Conservation (phyloP, 306 rosid genomes). For the Prunus armeniaca region DNA sequence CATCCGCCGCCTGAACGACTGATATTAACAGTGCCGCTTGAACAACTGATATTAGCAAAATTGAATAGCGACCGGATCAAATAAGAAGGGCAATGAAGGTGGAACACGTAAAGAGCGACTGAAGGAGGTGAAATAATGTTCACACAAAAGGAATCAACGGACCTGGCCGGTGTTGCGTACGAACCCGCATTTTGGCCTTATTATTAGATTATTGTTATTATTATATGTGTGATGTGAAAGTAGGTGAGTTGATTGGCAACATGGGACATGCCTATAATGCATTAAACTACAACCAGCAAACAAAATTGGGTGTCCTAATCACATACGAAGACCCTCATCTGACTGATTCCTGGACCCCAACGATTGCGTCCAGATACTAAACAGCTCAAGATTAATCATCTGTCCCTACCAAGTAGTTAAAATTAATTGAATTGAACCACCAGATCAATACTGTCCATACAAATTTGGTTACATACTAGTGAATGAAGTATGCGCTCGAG, state of each 20-base stretch:
- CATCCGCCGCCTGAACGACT: not conserved
- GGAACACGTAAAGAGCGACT: not conserved
- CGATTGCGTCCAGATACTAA: not conserved
- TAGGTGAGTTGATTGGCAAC: no score
- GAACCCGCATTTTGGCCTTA: no score
- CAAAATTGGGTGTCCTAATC: not conserved
- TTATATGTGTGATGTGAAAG: no score
- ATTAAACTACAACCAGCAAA: no score
- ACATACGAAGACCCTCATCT: not conserved
- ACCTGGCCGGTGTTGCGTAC: no score
- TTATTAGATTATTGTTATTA: no score
- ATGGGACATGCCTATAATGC: no score
- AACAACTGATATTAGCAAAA: not conserved
- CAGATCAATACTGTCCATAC: not conserved
- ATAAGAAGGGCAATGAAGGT: not conserved
- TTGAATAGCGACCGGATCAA: not conserved
- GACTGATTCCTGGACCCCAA: not conserved
- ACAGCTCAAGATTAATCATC: not conserved
- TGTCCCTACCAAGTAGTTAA: not conserved
- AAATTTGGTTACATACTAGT: not conserved
- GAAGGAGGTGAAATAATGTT: not conserved
- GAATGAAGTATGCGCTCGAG: not conserved
- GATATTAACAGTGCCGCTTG: not conserved
- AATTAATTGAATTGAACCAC: not conserved
- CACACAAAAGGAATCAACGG: no score